A percentile compares a stretch with the other conserved stretches of the same genome.
Conservation (phyloP, 2,329 filamentous ascomycete genomes). For the Phaeosphaeriaceae sp. region DNA sequence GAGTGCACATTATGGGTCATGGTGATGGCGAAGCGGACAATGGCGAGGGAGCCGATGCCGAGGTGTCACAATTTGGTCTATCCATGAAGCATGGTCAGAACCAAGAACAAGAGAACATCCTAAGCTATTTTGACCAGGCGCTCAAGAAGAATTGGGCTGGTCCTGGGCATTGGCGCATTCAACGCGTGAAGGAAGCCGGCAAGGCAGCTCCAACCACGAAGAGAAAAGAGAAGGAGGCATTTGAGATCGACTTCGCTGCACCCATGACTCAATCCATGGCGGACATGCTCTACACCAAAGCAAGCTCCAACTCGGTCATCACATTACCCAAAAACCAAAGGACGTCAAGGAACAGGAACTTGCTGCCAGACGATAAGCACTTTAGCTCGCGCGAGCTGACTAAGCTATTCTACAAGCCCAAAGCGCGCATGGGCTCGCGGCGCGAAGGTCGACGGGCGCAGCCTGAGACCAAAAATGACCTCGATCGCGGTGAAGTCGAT, state of each 20-base stretch:
- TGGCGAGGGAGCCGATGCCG: slow-evolving; percentile 54
- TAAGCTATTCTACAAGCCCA: slow-evolving; percentile 92
- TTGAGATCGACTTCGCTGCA: slow-evolving; percentile 88
- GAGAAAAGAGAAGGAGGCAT: slow-evolving; percentile 94
- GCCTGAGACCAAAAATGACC: slow-evolving; percentile 49
- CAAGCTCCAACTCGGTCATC: slow-evolving; percentile 80
- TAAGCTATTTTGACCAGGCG: slow-evolving; percentile 98
- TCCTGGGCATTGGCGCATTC: slow-evolving; percentile 98
- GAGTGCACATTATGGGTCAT: slow-evolving; percentile 71
- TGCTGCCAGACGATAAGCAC: slow-evolving; percentile 96
- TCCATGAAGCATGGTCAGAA: slow-evolving; percentile 75
- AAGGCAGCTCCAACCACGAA: slow-evolving; percentile 68
- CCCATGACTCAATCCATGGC: slow-evolving; percentile 74
- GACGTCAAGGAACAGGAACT: slow-evolving; percentile 90
- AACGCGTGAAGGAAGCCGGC: slow-evolving; percentile 78
- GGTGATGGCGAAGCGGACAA: slow-evolving; percentile 63
- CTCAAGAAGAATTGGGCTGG: slow-evolving; percentile 97
- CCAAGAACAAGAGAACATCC: slow-evolving; percentile 86
- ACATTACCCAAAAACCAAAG: slow-evolving; percentile 91
- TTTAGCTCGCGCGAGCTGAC: slow-evolving; percentile 94
- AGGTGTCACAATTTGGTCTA: slow-evolving; percentile 75
- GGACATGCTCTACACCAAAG: slow-evolving; percentile 81
- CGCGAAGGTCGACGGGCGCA: slow-evolving; percentile 51
- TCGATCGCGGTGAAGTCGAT: slow-evolving; percentile 80
- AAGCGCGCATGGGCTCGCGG: slow-evolving; percentile 78